These are phyloP conservation scores for Alternaria ventricosa DNA, from an alignment of 2,329 filamentous ascomycete species.

Conservation along the genomic window DNA sequence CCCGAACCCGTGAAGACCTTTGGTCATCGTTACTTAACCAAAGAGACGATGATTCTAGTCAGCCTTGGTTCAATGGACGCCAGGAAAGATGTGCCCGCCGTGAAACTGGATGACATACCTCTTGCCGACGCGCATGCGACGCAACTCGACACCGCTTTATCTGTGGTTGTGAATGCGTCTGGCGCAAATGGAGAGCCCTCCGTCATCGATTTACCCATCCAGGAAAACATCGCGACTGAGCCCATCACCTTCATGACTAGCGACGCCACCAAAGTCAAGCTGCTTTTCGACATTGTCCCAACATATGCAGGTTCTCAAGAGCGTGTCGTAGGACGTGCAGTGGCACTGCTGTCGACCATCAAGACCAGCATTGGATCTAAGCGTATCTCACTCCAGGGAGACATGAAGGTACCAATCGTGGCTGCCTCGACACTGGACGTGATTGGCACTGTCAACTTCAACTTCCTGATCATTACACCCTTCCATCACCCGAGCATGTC, in stretches of 20 bases:
- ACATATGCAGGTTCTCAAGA: conserved; percentile 87
- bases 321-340: conserved; percentile 84
- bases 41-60: conserved; percentile 88
- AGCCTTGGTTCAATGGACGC: conserved; percentile 95
- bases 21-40: conserved; percentile 90
- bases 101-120: conserved; percentile 87
- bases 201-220: conserved; percentile 88
- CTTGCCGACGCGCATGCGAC: conserved; percentile 88
- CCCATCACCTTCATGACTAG: conserved; percentile 86
- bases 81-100: conserved; percentile 78
- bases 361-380: conserved; percentile 83
- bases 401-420: conserved; percentile 90
- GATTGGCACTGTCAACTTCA: conserved; percentile 95
- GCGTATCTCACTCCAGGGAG: conserved; percentile 89
- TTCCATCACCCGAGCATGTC: conserved; percentile 95
- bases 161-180: conserved; percentile 84
- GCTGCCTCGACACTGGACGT: conserved; percentile 82
- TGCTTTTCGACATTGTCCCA: conserved; percentile 93
- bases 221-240: conserved; percentile 92
- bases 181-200: conserved; percentile 87
- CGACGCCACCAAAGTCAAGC: conserved; percentile 80
- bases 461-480: conserved; percentile 92
- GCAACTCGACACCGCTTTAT: conserved; percentile 91
- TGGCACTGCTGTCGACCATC: conserved; percentile 85
- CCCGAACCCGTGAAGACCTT: conserved; percentile 91